Evolutionary conservation across 306 rosid genomes (phyloP).

Genomic region (Argentina anserina): DNA sequence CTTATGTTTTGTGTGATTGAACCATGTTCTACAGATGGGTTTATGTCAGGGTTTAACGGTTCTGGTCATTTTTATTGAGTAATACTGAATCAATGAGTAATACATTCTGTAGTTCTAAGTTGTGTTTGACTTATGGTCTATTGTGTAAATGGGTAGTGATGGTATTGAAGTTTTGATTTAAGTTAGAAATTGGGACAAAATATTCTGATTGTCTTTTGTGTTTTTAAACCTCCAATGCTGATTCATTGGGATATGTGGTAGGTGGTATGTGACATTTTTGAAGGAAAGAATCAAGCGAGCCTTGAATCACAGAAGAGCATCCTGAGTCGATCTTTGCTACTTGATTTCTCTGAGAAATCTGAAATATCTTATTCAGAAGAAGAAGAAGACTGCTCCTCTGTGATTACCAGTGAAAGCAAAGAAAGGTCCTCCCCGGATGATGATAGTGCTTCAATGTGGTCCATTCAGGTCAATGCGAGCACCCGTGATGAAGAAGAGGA

Average conservation of each 20-base stretch:
- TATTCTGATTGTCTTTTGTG: not conserved
- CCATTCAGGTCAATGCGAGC: conserved; percentile 81
- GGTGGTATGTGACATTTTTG: conserved; percentile 36
- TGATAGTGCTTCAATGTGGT: conserved; percentile 81
- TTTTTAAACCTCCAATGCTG: not conserved
- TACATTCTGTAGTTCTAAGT: no score
- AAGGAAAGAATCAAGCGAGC: conserved; percentile 41
- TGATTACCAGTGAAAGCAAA: conserved; percentile 31
- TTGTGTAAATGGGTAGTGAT: not conserved
- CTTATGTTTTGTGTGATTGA: not conserved
- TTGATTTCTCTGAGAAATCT: conserved; percentile 81
- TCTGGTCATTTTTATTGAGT: not conserved
- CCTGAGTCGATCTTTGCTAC: conserved; percentile 57
- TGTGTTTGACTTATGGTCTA: no score
- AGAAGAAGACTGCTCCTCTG: conserved; percentile 42
- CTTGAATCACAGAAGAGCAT: conserved; percentile 51
- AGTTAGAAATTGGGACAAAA: not conserved
- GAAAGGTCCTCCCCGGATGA: conserved; percentile 46
- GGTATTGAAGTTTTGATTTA: not conserved
- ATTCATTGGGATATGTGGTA: conserved; percentile 14
- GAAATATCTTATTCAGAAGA: conserved; percentile 43
- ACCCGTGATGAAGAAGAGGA: conserved; percentile 53
- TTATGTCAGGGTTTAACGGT: not conserved
- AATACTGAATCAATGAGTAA: no score
- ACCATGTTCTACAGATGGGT: not conserved